Evolutionary conservation across 176 grass and related monocot genomes (phyloP), one percentile per base, ranked within the genome.

Genomic region (Tuctoria greenei): DNA sequence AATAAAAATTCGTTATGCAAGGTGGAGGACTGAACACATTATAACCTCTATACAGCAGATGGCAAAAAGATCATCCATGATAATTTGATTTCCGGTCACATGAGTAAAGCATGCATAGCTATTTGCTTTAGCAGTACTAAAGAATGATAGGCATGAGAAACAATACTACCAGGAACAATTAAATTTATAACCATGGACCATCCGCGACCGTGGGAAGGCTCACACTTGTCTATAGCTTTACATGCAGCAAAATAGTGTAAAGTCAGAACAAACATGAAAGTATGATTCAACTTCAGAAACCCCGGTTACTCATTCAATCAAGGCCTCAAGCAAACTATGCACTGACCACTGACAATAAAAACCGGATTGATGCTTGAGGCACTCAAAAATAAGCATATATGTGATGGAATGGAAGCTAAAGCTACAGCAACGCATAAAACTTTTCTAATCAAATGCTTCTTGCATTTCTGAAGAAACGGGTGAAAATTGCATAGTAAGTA

Each of bases 401-500:
- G 49, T 10, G 23, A 4, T 17, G 28, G 66, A 25, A n/a, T n/a
- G n/a, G n/a, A n/a, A n/a, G n/a, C n/a, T n/a, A n/a, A n/a, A 40
- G 36, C 18, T 17, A 67, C 49, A 55, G 73, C 61, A n/a, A 35
- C 26, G 8, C 18, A 24, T 37, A 38, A 47, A 56, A 38, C 26
- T 26, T 72, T 51, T 58, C 41, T 21, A 61, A 61, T 11, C 13
- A 21, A 15, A 23, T 58, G 49, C 12, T 77, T 56, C 36, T 78
- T 56, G n/a, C 39, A 70, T 70, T 31, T 39, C 45, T 62, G 18
- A 77, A 61, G 17, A 66, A 66, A 64, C 27, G 64, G 7, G 57
- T 71, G 39, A 21, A 66, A 54, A 50, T 67, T 66, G 31, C 10
- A 70, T 9, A 27, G 46, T 31, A 31, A 31, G 1, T 31, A 31